These are phyloP conservation scores for Acephala macrosclerotiorum DNA, from an alignment of 2,329 filamentous ascomycete genomes.

Conservation along the genomic window DNA sequence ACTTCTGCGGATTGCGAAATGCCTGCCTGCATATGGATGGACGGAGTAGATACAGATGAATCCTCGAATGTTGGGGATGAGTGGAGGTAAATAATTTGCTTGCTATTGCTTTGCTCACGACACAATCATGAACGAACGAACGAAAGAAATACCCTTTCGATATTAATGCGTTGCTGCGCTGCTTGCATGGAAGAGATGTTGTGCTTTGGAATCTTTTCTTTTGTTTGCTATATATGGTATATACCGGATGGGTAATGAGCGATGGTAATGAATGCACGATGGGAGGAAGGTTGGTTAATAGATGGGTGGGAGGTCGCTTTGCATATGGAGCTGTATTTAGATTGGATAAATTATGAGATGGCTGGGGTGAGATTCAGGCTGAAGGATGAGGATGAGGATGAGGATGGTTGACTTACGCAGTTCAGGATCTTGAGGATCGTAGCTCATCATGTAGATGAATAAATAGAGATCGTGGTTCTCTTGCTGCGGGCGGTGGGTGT, in stretches of 20 bases:
- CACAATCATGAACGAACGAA: background rate
- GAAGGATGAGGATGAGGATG: background rate
- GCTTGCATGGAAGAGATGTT: background rate
- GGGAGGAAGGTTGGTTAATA: background rate
- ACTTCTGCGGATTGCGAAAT: too few relatives aligned
- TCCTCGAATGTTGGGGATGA: background rate
- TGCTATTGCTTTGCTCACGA: background rate
- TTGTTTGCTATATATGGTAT: background rate
- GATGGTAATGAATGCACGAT: background rate
- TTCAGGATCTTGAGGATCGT: background rate
- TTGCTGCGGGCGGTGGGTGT: background rate
- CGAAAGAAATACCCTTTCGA: background rate
- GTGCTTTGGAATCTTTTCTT: background rate
- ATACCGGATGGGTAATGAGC: background rate
- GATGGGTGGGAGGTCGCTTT: background rate
- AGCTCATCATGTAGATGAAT: background rate
- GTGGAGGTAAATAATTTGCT: background rate
- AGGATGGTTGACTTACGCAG: background rate
- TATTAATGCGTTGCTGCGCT: background rate
- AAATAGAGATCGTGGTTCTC: conserved; percentile 6
- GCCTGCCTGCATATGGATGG: background rate
- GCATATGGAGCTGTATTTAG: background rate
- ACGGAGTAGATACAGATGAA: background rate
- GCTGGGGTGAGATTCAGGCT: background rate
- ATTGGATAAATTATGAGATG: background rate